Evolutionary conservation across 163 green algal genomes (phyloP).

Genomic region (Smithsoniella earleae): DNA sequence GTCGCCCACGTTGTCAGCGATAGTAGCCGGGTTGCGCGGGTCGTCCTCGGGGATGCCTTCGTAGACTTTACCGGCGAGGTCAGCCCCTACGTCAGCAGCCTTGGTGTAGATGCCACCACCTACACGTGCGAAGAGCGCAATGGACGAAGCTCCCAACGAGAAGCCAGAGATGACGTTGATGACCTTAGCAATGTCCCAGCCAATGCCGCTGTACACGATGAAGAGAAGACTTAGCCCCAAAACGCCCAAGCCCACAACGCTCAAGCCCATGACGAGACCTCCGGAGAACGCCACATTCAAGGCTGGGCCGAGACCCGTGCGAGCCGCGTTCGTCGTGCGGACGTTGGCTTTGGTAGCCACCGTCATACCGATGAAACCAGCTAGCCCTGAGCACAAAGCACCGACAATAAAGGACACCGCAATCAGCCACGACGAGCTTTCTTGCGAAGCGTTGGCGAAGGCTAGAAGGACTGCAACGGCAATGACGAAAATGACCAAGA

Average conservation of each 20-base stretch:
- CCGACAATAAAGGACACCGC: too few relatives aligned
- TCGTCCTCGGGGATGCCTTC: conserved; percentile 52
- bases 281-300: conserved; percentile 38
- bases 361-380: too few relatives aligned
- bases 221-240: conserved; percentile 35
- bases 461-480: conserved; percentile 34
- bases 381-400: too few relatives aligned
- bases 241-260: conserved; percentile 36
- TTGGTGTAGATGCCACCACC: conserved; percentile 39
- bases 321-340: conserved; percentile 39
- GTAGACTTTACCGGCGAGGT: conserved; percentile 48
- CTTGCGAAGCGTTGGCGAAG: background rate
- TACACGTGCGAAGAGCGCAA: conserved; percentile 45
- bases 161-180: conserved; percentile 44
- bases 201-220: conserved; percentile 32
- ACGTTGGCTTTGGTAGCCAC: conserved; percentile 41
- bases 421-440: too few relatives aligned
- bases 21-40: conserved; percentile 51
- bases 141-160: conserved; percentile 43
- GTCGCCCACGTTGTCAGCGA: conserved; percentile 47
- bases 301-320: conserved; percentile 33
- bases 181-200: conserved; percentile 30
- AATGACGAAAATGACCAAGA: conserved; percentile 37
- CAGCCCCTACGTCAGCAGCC: conserved; percentile 45
- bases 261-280: conserved; percentile 46